A percentile compares a stretch with the other conserved stretches of the same genome.
These are phyloP conservation scores for Capsicum pubescens DNA, from an alignment of 257 asterid species.

Conservation along the genomic window DNA sequence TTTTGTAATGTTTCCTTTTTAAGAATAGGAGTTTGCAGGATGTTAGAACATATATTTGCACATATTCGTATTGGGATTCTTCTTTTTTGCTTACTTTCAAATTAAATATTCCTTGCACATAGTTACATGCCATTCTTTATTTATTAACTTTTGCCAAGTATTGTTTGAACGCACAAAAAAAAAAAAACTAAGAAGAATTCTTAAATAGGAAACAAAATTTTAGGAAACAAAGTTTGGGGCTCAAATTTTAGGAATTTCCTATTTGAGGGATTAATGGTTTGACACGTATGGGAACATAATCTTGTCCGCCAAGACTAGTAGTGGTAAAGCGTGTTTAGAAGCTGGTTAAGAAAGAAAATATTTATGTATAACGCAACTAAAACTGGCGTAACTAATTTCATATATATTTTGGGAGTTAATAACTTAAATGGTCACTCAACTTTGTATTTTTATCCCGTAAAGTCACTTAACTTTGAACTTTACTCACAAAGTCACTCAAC, in stretches of 20 bases:
- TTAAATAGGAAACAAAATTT: background rate
- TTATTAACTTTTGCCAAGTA: background rate
- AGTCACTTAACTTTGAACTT: no score
- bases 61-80: background rate
- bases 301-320: no score
- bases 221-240: background rate
- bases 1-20: background rate
- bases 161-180: background rate
- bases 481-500: no score
- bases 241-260: background rate
- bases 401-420: no score
- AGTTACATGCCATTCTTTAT: conserved; percentile 12
- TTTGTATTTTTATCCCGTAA: no score
- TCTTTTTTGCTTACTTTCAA: conserved; percentile 8
- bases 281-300: background rate
- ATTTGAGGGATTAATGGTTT: background rate
- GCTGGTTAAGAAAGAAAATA: no score
- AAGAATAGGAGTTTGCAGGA: background rate
- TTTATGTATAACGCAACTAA: no score
- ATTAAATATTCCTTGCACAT: conserved; percentile 19
- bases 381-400: no score
- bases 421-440: no score
- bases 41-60: background rate
- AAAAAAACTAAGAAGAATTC: background rate
- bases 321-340: no score